Percentiles rank a stretch among this genome's conserved stretches.
Evolutionary conservation across 148 eudicot species (phyloP).

Genomic region (Rhododendron griersonianum): DNA sequence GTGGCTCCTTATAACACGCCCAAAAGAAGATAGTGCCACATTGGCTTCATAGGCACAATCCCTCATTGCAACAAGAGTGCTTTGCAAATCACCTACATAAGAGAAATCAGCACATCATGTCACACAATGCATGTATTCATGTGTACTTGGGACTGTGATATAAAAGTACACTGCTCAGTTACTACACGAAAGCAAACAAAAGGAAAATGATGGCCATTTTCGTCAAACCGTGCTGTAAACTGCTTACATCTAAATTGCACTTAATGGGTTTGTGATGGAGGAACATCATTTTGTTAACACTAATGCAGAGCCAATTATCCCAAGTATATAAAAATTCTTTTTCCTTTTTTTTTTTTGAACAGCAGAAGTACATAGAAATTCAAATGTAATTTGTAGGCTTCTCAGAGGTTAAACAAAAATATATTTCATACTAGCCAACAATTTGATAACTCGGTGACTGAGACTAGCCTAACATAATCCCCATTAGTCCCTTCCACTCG

Average conservation of each 20-base stretch:
- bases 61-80: conserved; percentile 80
- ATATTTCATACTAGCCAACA: background rate
- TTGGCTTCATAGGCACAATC: conserved; percentile 88
- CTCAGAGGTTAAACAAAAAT: background rate
- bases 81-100: conserved; percentile 76
- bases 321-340: no score
- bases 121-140: background rate
- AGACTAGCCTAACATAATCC: conserved; percentile 5
- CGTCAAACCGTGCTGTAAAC: background rate
- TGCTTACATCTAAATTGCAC: background rate
- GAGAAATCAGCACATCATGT: background rate
- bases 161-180: background rate
- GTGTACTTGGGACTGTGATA: background rate
- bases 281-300: background rate
- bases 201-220: background rate
- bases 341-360: no score
- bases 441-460: background rate
- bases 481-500: background rate
- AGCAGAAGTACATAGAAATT: background rate
- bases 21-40: conserved; percentile 66
- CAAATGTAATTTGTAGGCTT: background rate
- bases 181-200: background rate
- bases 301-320: background rate
- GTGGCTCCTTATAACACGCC: conserved; percentile 55
- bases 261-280: background rate